phyloP scores from a whole-genome alignment of 2,329 filamentous ascomycete genomes.

The Apiospora rasikravindrae region DNA sequence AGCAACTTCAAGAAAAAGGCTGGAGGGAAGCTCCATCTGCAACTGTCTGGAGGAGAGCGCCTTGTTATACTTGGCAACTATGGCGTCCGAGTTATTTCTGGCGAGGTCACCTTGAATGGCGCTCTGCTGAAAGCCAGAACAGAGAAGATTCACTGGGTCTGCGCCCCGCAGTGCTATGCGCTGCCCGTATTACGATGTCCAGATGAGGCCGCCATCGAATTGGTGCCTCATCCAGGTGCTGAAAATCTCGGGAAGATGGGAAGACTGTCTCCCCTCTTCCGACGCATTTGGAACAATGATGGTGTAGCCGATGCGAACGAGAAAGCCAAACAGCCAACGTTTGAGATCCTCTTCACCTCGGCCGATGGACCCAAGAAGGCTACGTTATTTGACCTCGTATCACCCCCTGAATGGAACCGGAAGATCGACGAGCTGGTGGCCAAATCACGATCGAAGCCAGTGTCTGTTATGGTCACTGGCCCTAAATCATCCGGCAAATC shows the following conservation, averaged over 20 bases:
- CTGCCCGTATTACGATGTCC: conserved; percentile 68
- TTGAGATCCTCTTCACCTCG: conserved; percentile 59
- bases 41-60: conserved; percentile 47
- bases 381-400: conserved; percentile 59
- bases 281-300: conserved; percentile 66
- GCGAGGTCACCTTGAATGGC: conserved; percentile 69
- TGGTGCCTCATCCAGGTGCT: conserved; percentile 58
- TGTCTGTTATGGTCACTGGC: conserved; percentile 66
- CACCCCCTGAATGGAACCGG: conserved; percentile 66
- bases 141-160: conserved; percentile 58
- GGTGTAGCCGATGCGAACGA: conserved; percentile 31
- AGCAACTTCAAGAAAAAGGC: conserved; percentile 32
- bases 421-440: conserved; percentile 54
- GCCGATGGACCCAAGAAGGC: conserved; percentile 56
- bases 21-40: conserved; percentile 32
- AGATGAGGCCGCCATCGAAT: conserved; percentile 52
- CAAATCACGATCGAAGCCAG: conserved; percentile 41
- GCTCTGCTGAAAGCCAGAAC: conserved; percentile 57
- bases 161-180: conserved; percentile 72
- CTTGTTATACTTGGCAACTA: conserved; percentile 72
- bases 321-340: conserved; percentile 43
- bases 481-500: conserved; percentile 79
- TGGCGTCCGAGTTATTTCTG: conserved; percentile 64
- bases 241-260: conserved; percentile 58
- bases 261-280: conserved; percentile 69